Base-by-base conservation (phyloP, 108 stramenopile genomes). In the Chaetoceros tenuissimus region DNA sequence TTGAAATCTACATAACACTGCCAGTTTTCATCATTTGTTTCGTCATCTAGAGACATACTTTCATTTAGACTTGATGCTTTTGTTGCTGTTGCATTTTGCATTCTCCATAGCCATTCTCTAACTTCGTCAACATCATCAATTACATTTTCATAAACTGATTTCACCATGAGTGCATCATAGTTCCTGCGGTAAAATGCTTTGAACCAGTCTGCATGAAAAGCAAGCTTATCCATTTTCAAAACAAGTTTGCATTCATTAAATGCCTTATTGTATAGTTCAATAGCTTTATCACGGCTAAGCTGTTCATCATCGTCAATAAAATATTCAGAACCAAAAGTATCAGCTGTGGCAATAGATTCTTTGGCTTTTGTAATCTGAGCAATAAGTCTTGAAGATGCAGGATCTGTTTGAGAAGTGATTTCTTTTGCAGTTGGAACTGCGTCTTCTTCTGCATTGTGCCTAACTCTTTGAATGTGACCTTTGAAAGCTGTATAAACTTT, bases 101-200 rank as follows among this genome's bases (percentile, higher is more conserved):
- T 80, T 84, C 27, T 78, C 63, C 18, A 92, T 79, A 79, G 77
- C 92, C 92, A 94, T 26, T 74, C 58, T 28, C 92, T 68, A 3
- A 88, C 88, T 24, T 73, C 69, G 60, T 94, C 92, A 27, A 88
- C 81, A 64, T 94, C 76, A 31, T 84, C 79, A 8, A 84, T 73
- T 3, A 90, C 68, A 67, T 86, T 91, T 18, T 85, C 83, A 60
- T 72, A 83, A 25, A 92, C 53, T 7, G 82, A 87, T 24, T 80
- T 68, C 16, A 92, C 79, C 88, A 90, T 90, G 31, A 94, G 61
- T 0, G 88, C 84, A 60, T 94, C 82, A 56, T 88, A 94, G 60
- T 94, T 94, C 44, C 92, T 62, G 31, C 73, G 62, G 53, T 79
- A 94, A 57, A 88, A 94, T n/a, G 64, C 27, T 46, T 79, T 69